Percentiles rank a stretch among this genome's conserved stretches.
phyloP scores from a whole-genome alignment of 192 early-diverging fungal genomes.

The Chytriomyces hyalinus region DNA sequence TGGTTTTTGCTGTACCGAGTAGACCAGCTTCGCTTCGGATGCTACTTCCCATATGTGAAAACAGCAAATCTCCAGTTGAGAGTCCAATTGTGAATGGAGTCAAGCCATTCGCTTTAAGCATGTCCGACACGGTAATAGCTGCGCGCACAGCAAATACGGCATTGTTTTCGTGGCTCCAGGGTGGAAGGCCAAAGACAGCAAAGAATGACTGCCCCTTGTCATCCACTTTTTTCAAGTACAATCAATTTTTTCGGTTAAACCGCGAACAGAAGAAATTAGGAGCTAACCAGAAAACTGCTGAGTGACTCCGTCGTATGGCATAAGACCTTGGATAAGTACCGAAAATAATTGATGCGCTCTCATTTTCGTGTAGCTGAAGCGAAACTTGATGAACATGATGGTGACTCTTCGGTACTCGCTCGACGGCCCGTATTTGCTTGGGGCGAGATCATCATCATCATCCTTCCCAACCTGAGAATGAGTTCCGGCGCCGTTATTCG shows the following conservation, averaged over 20 bases:
- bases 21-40: constrained; percentile 43
- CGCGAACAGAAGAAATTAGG: not conserved
- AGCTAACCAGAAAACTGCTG: constrained; percentile 38
- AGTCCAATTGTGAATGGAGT: constrained; percentile 36
- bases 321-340: constrained; percentile 26
- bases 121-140: constrained; percentile 22
- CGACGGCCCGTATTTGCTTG: constrained; percentile 18
- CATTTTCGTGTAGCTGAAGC: constrained; percentile 26
- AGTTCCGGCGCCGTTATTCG: not conserved
- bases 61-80: constrained; percentile 40
- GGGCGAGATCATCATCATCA: not conserved
- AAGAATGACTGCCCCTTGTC: constrained; percentile 42
- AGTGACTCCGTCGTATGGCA: constrained; percentile 34
- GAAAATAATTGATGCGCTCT: constrained; percentile 33
- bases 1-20: not conserved
- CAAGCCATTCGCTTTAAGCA: constrained; percentile 15
- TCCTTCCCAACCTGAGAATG: not conserved
- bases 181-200: constrained; percentile 41
- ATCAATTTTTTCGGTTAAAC: not conserved
- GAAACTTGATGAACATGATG: constrained; percentile 41
- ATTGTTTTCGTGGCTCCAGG: constrained; percentile 45
- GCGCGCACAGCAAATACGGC: constrained; percentile 35
- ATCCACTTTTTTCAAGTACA: constrained; percentile 24
- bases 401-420: constrained; percentile 38
- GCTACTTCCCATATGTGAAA: constrained; percentile 37